These are phyloP conservation scores for Plenodomus lindquistii DNA, from an alignment of 2,329 filamentous ascomycete species.

Conservation along the genomic window DNA sequence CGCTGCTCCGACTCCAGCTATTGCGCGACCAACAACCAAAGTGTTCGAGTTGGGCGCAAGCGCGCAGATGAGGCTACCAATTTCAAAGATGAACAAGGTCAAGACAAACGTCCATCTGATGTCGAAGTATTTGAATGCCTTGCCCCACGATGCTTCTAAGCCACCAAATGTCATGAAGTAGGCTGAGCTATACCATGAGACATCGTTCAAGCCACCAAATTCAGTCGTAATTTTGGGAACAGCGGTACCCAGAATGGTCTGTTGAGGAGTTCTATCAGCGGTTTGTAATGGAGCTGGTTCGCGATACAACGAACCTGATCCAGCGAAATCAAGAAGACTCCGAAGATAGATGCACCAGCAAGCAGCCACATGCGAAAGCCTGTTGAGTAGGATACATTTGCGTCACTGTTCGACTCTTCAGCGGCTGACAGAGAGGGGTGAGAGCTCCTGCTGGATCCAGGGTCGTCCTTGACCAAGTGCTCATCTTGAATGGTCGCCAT, in stretches of 20 bases:
- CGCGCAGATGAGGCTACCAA: conserved; percentile 61
- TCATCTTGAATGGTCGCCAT: too few species aligned
- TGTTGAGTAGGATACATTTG: too few species aligned
- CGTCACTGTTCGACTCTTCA: too few species aligned
- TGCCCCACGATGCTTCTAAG: conserved; percentile 53
- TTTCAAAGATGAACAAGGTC: conserved; percentile 51
- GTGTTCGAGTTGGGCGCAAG: conserved; percentile 53
- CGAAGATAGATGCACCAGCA: too few species aligned
- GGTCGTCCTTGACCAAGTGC: too few species aligned
- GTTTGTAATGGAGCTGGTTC: too few species aligned
- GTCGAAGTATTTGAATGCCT: conserved; percentile 64
- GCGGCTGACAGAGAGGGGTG: too few species aligned
- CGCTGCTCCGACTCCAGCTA: conserved; percentile 58
- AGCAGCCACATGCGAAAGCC: too few species aligned
- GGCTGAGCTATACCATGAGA: conserved; percentile 48
- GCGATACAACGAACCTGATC: too few species aligned
- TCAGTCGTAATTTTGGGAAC: conserved; percentile 48
- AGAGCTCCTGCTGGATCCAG: too few species aligned
- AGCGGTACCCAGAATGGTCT: conserved; percentile 46
- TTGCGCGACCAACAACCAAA: conserved; percentile 59
- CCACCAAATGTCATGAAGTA: conserved; percentile 53
- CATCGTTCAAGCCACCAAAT: conserved; percentile 47
- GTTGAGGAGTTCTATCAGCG: too few species aligned
- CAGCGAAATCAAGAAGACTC: too few species aligned
- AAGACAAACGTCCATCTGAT: conserved; percentile 57